phyloP scores from a whole-genome alignment of 208 protist genomes.

The Kentomonas sorsogonicus region DNA sequence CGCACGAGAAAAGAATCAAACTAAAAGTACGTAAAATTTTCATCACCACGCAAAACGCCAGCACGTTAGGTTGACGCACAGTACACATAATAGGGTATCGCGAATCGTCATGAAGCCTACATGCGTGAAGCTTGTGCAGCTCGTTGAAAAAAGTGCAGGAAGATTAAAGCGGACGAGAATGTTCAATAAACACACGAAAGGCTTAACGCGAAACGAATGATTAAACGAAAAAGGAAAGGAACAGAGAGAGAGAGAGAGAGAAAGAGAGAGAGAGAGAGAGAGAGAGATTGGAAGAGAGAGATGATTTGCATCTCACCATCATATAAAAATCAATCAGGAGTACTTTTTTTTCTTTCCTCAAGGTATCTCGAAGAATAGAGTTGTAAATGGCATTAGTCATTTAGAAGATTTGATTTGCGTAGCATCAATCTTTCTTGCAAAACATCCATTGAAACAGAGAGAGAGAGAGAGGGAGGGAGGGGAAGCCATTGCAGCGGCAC shows the following conservation, averaged over 20 bases:
- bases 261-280: neutral
- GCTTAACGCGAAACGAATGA: neutral
- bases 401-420: too few species aligned
- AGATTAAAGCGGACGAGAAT: too few species aligned
- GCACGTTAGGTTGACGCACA: too few species aligned
- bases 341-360: neutral
- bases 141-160: too few species aligned
- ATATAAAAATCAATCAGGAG: neutral
- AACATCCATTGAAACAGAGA: neutral
- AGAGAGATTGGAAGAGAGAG: neutral
- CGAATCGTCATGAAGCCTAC: too few species aligned
- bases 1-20: too few species aligned
- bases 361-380: neutral
- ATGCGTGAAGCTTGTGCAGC: too few species aligned
- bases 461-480: constrained; percentile 12
- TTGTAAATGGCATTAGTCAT: too few species aligned
- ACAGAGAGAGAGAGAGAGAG: constrained; percentile 1
- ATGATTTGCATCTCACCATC: neutral
- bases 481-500: neutral
- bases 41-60: too few species aligned
- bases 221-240: constrained; percentile 6
- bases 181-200: constrained; percentile 4
- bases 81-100: too few species aligned
- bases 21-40: too few species aligned
- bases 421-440: neutral